Evolutionary conservation across 345 rosid species (phyloP), one percentile per base, ranked within the genome.

Genomic region (Punica granatum): DNA sequence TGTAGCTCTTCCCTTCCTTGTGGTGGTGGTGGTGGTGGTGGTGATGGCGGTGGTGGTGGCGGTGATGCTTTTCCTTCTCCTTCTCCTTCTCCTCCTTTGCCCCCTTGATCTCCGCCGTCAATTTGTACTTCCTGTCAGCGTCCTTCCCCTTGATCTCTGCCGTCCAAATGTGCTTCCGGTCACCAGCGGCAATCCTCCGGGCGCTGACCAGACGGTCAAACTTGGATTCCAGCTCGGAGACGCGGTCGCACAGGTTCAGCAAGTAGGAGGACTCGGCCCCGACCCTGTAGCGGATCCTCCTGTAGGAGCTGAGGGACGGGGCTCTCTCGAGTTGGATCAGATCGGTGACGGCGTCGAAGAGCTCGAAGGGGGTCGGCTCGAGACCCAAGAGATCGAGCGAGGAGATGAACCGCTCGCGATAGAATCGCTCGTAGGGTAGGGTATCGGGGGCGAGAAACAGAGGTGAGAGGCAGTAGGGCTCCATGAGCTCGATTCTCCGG

Each of bases 131-230:
- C 69, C 87, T 81, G 73, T 87, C 92, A 6, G 84, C 87, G 25
- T 82, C 81, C 0, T 76, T 66, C 30, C 79, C 92, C 67, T 88
- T 77, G 72, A 89, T 78, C 87, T 93, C 92, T 66, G 94, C 84
- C 25, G 96, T 81, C 88, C 82, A 75, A 4, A 79, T 84, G 79
- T 82, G 87, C 95, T 90, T 93, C 81, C 96, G 75, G 16, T 87
- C 92, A 32, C 83, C 34, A 30, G 61, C 76, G 26, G 58, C 76
- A 69, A 66, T 6, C 60, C 26, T 67, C 70, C 48, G 35, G 66
- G 70, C 80, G 49, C 71, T 66, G 23, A 77, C 69, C 64, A 88
- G 77, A 30, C 74, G 72, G 53, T 89, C 97, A 39, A 88, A 84
- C 81, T 76, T 87, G 12, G 89, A 79, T 78, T 93, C 98, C 36